These are phyloP conservation scores for Eleusine coracana DNA, from an alignment of 176 grass and related monocot species.

Conservation along the genomic window DNA sequence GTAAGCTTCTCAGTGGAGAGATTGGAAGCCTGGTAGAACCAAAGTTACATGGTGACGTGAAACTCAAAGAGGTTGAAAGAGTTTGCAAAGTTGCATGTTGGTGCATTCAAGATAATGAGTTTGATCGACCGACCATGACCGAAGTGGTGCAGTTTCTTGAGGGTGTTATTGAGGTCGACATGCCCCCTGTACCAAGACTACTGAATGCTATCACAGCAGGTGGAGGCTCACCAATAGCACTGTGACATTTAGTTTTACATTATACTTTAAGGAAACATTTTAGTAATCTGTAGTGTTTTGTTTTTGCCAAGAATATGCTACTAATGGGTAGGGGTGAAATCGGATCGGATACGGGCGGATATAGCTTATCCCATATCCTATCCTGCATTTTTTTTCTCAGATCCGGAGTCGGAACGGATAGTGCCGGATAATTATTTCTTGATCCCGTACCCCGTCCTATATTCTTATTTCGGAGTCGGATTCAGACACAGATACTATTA, in stretches of 20 bases:
- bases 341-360: too few species aligned
- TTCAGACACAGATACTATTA: too few species aligned
- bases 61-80: conserved; percentile 44
- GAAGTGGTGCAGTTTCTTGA: conserved; percentile 44
- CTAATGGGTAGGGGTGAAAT: too few species aligned
- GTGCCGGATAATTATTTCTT: too few species aligned
- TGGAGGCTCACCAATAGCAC: neutral
- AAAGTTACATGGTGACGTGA: conserved; percentile 12
- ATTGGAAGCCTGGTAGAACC: conserved; percentile 29
- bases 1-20: neutral
- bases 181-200: neutral
- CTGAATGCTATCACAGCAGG: neutral
- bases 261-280: neutral
- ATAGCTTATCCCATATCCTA: too few species aligned
- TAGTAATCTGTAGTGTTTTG: neutral
- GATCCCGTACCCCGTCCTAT: too few species aligned
- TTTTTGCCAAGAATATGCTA: neutral
- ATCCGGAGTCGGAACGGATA: too few species aligned
- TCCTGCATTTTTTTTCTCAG: too few species aligned
- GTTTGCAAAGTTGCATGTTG: conserved; percentile 46
- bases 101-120: conserved; percentile 57
- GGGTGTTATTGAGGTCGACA: neutral
- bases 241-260: neutral
- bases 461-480: too few species aligned
- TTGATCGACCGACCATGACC: conserved; percentile 31